Percentiles rank a stretch among this genome's conserved stretches.
These are phyloP conservation scores for Leccinum fibrillosum DNA, from an alignment of 768 basidiomycete species.

Conservation along the genomic window DNA sequence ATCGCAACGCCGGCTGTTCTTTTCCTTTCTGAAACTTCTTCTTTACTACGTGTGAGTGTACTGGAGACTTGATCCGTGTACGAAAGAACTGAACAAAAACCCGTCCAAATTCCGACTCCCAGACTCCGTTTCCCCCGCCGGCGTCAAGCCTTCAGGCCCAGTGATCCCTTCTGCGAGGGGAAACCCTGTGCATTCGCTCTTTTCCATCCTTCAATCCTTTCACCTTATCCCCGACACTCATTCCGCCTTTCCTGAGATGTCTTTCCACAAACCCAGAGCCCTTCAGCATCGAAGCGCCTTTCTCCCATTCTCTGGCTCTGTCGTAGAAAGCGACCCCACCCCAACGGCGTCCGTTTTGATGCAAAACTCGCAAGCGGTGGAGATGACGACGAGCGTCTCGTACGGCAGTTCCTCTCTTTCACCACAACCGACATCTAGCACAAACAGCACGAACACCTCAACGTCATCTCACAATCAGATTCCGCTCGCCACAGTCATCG, in stretches of 20 bases:
- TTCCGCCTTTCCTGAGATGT: conserved; percentile 14
- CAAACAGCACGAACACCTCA: background rate
- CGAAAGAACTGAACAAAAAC: background rate
- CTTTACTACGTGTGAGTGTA: conserved; percentile 10
- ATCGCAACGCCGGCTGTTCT: conserved; percentile 12
- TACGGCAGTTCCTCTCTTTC: conserved; percentile 3
- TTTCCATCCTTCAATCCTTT: conserved; percentile 7
- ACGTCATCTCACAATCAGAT: conserved; percentile 20
- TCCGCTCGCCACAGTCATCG: conserved; percentile 52
- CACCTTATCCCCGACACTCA: background rate
- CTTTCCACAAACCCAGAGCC: conserved; percentile 1
- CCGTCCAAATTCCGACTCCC: conserved; percentile 10
- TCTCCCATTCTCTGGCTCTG: conserved; percentile 21
- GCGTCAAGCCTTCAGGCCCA: too few species aligned
- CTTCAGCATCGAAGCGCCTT: conserved; percentile 14
- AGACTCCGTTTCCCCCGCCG: background rate
- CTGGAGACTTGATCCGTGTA: too few species aligned
- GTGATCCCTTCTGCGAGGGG: conserved; percentile 25
- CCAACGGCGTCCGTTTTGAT: conserved; percentile 25
- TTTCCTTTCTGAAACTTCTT: background rate
- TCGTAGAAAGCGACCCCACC: conserved; percentile 21
- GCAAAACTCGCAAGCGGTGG: conserved; percentile 14
- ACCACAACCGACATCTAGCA: conserved; percentile 6
- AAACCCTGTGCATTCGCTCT: conserved; percentile 10
- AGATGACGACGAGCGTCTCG: conserved; percentile 9